Evolutionary conservation across 2,329 filamentous ascomycete genomes (phyloP).

Genomic region (Stachybotrys elegans): DNA sequence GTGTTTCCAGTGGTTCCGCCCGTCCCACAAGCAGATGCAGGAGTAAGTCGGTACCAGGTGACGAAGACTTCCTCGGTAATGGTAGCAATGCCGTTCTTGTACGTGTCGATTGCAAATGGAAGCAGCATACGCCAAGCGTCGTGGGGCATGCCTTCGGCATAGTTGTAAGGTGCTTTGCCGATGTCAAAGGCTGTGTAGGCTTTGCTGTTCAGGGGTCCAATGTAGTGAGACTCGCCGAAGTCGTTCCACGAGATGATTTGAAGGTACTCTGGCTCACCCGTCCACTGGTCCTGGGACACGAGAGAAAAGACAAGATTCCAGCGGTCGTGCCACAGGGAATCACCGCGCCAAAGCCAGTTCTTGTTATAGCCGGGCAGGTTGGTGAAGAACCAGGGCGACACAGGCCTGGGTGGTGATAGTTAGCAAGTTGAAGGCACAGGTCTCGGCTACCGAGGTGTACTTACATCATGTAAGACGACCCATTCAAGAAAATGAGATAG

Average conservation of each 20-base stretch:
- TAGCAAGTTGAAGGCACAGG: too few relatives aligned
- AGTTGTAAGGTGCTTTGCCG: background rate
- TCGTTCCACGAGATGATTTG: slow-evolving; percentile 1
- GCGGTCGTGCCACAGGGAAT: background rate
- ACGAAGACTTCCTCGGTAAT: background rate
- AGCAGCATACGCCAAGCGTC: background rate
- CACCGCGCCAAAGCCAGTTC: slow-evolving; percentile 2
- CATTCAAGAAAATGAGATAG: background rate
- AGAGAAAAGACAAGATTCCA: background rate
- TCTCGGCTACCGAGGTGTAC: too few relatives aligned
- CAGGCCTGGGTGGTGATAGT: too few relatives aligned
- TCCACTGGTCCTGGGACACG: too few relatives aligned
- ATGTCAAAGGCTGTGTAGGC: background rate
- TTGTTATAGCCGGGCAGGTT: background rate
- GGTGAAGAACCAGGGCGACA: background rate
- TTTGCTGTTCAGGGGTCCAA: background rate
- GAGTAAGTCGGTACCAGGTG: background rate
- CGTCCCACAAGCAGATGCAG: background rate
- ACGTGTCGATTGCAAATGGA: background rate
- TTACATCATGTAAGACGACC: slow-evolving; percentile 1
- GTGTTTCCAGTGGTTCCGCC: background rate
- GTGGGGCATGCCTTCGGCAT: background rate
- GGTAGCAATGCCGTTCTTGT: background rate
- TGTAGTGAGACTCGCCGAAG: background rate
- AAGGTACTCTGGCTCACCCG: background rate